Evolutionary conservation across 345 rosid species (phyloP), one percentile per base, ranked within the genome.

Genomic region (Euphorbia peplus): DNA sequence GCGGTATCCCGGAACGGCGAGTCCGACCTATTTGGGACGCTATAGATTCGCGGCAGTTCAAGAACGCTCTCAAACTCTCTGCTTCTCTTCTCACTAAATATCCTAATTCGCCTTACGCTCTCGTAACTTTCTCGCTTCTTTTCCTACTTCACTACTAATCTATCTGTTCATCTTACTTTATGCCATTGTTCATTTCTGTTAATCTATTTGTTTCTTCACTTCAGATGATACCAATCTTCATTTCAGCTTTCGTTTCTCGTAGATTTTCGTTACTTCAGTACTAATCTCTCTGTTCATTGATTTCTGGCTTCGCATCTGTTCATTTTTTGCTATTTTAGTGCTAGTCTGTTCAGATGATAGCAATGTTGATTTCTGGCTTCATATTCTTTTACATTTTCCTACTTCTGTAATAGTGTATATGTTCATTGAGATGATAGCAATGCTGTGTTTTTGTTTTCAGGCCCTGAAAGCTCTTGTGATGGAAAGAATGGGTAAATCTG

Each of bases 1-100:
- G 96, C 28, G 99, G 99, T 58, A 87, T 95, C 41, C 99, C 99
- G 84, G 99, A 95, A 89, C 95, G 99, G 21, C 90, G 96, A 47
- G 92, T 95, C 48, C 92, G 98, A 32, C 96, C 97, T 29, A 84
- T 95, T 51, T 90, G 98, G 98, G 99, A 95, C 73, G 97, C 99
- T 29, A 84, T 95, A 64, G 98, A 95, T 78, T 90, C 99, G 39
- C 97, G 99, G 10, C 99, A 95, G 80, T 95, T 83, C 78, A 95
- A 91, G 78, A 91, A 80, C 57, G 99, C 98, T 71, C 98, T 95
- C 73, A 95, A 90, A 81, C 89, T 66, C 44, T 82, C 89, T 55
- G 39, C 91, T 69, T 7, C 97, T 9, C 87, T 91, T 42, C 97
- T 95, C 60, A 72, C 96, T 11, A 95, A 95, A 78, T 76, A 77